These are phyloP conservation scores for Venturiaceae sp. DNA, from an alignment of 2,329 filamentous ascomycete genomes.

Conservation along the genomic window DNA sequence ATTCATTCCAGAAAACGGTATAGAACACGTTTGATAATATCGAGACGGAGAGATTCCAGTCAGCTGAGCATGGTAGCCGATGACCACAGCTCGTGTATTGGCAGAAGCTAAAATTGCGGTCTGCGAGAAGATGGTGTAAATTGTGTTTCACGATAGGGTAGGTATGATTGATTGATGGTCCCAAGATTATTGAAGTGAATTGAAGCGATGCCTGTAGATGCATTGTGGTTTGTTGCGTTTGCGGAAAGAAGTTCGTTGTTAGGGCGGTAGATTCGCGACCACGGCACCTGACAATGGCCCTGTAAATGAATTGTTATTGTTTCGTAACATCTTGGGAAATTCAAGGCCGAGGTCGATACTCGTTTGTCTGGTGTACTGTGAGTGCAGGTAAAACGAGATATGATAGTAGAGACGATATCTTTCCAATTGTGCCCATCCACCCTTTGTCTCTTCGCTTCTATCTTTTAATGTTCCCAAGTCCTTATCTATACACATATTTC, in stretches of 20 bases:
- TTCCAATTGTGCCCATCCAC: background rate
- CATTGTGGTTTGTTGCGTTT: background rate
- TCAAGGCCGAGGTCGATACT: background rate
- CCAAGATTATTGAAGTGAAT: background rate
- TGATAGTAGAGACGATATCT: background rate
- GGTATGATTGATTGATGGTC: background rate
- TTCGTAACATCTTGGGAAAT: background rate
- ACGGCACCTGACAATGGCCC: too few relatives aligned
- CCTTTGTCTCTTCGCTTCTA: background rate
- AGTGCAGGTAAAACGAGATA: too few relatives aligned
- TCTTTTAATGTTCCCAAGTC: background rate
- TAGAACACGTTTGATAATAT: too few relatives aligned
- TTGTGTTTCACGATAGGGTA: background rate
- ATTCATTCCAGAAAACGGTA: background rate
- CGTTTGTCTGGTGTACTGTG: background rate
- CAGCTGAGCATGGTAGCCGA: background rate
- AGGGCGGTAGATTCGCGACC: too few relatives aligned
- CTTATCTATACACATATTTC: background rate
- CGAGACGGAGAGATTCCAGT: background rate
- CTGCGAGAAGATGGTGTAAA: background rate
- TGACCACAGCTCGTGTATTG: background rate
- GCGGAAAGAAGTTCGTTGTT: too few relatives aligned
- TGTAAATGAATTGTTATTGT: background rate
- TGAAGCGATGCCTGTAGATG: background rate
- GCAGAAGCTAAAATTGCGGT: background rate